Evolutionary conservation across 2,329 filamentous ascomycete species (phyloP).

Genomic region (Thyridium curvatum): DNA sequence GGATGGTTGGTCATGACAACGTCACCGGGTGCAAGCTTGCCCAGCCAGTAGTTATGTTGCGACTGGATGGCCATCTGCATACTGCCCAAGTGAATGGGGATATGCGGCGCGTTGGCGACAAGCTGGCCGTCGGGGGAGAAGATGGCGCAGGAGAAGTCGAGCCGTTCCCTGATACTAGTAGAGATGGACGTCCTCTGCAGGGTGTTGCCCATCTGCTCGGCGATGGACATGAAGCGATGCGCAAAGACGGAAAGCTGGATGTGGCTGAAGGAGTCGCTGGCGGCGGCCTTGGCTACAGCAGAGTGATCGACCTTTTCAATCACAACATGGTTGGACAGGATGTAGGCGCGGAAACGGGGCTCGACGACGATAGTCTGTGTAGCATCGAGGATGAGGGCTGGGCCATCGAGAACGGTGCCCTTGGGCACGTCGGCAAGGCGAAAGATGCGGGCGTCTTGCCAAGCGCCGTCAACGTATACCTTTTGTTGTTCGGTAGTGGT

Average conservation of each 20-base stretch:
- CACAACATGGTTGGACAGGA: constrained; percentile 17
- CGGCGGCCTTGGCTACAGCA: too few species aligned
- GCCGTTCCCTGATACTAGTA: constrained; percentile 36
- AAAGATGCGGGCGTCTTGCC: constrained; percentile 18
- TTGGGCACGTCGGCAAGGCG: constrained; percentile 15
- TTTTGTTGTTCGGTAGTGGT: constrained; percentile 12
- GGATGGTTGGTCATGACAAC: constrained; percentile 33
- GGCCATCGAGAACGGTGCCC: constrained; percentile 6
- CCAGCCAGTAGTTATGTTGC: constrained; percentile 25
- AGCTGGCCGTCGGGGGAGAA: constrained; percentile 33
- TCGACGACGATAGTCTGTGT: constrained; percentile 23
- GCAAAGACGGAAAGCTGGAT: constrained; percentile 49
- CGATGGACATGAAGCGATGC: constrained; percentile 52
- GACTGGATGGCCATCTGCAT: constrained; percentile 33
- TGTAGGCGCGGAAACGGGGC: constrained; percentile 16
- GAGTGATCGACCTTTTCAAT: too few species aligned
- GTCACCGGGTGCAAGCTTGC: constrained; percentile 28
- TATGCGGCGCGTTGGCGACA: constrained; percentile 32
- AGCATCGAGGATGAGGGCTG: constrained; percentile 15
- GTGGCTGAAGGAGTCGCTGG: constrained; percentile 28
- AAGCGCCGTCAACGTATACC: constrained; percentile 20
- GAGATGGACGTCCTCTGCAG: constrained; percentile 49
- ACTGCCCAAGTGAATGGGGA: constrained; percentile 33
- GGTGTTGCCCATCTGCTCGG: constrained; percentile 52
- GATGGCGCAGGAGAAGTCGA: constrained; percentile 36